These are phyloP conservation scores for Strigomonas galati DNA, from an alignment of 208 protist species.

Conservation along the genomic window DNA sequence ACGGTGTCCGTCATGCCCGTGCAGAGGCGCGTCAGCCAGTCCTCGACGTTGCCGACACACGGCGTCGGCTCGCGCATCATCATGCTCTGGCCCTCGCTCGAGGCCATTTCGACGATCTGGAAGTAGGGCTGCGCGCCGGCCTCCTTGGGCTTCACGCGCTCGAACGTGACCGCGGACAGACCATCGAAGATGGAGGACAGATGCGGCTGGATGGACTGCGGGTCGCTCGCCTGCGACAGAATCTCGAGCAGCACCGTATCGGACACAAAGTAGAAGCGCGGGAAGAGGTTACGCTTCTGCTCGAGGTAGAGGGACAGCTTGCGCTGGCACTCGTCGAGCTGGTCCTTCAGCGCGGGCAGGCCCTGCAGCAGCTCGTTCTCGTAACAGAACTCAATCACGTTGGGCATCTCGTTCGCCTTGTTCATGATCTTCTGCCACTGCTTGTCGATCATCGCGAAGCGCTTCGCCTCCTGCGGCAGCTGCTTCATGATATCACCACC, in stretches of 20 bases:
- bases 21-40: slow-evolving; percentile 92
- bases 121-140: slow-evolving; percentile 86
- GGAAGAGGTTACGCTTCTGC: slow-evolving; percentile 96
- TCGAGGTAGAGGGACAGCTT: slow-evolving; percentile 97
- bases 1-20: slow-evolving; percentile 91
- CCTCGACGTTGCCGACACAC: slow-evolving; percentile 93
- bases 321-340: slow-evolving; percentile 97
- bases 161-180: slow-evolving; percentile 88
- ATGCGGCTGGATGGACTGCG: slow-evolving; percentile 93
- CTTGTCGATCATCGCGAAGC: slow-evolving; percentile 96
- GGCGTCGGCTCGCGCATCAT: slow-evolving; percentile 85
- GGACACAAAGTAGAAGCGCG: slow-evolving; percentile 99
- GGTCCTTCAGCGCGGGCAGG: slow-evolving; percentile 93
- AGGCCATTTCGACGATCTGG: slow-evolving; percentile 91
- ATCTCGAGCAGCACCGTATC: slow-evolving; percentile 97
- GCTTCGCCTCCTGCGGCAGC: slow-evolving; percentile 95
- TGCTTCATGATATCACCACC: slow-evolving; percentile 97
- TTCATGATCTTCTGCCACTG: slow-evolving; percentile 97
- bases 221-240: slow-evolving; percentile 94
- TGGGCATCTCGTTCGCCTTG: slow-evolving; percentile 93
- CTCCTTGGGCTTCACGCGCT: slow-evolving; percentile 90
- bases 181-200: slow-evolving; percentile 94
- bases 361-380: slow-evolving; percentile 95
- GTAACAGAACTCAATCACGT: slow-evolving; percentile 95
- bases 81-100: slow-evolving; percentile 87